phyloP scores from a whole-genome alignment of 495 filamentous ascomycete species.

The Penicillium fimorum region DNA sequence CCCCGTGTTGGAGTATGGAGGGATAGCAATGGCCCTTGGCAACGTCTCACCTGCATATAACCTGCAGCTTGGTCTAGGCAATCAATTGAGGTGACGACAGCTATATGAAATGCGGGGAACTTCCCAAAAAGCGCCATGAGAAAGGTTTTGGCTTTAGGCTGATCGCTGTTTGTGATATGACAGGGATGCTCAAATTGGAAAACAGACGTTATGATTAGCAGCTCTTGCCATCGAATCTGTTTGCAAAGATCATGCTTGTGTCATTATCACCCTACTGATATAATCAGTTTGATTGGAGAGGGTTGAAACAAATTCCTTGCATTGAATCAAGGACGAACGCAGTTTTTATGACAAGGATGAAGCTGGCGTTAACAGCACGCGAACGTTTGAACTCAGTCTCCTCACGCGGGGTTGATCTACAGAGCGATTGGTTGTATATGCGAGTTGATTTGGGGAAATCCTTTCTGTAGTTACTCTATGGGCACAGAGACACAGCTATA shows the following conservation, averaged over 20 bases:
- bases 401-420: neutral
- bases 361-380: neutral
- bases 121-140: neutral
- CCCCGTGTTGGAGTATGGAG: neutral
- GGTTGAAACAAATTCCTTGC: neutral
- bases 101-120: constrained; percentile 4
- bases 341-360: neutral
- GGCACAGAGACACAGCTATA: neutral
- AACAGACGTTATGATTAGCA: neutral
- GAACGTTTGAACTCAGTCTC: constrained; percentile 5
- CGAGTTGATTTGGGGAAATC: neutral
- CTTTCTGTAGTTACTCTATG: neutral
- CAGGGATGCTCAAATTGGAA: neutral
- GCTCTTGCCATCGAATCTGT: neutral
- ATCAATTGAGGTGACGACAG: neutral
- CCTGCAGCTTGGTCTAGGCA: neutral
- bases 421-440: neutral
- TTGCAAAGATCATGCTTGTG: neutral
- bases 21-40: neutral
- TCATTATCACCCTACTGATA: neutral
- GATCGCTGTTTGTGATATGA: neutral
- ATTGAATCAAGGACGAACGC: neutral
- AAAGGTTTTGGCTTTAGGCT: neutral
- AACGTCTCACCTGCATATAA: neutral
- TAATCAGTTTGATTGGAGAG: neutral